A percentile compares a stretch with the other conserved stretches of the same genome.
Conservation (phyloP, 805 yeast genomes). For the Grigorovia humatica region DNA sequence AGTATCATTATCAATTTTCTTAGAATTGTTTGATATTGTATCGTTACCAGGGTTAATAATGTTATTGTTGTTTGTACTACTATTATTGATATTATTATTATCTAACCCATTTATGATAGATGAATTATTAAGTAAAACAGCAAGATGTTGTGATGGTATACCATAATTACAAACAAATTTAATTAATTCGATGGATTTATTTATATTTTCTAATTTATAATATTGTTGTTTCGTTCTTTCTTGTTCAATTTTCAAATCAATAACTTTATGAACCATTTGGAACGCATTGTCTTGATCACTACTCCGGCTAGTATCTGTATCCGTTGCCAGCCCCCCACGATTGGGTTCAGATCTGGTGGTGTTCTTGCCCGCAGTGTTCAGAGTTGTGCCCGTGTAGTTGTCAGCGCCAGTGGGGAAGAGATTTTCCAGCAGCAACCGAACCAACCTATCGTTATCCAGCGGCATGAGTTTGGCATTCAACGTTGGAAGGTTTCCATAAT, state of each 20-base stretch:
- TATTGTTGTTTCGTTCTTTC: conserved; percentile 77
- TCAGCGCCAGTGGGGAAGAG: not conserved
- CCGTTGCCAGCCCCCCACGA: too few relatives aligned
- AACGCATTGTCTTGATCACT: conserved; percentile 20
- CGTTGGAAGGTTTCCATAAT: not conserved
- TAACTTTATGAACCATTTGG: conserved; percentile 45
- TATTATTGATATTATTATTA: not conserved
- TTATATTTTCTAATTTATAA: conserved; percentile 53
- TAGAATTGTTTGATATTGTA: not conserved
- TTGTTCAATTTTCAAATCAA: conserved; percentile 55
- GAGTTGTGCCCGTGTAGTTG: not conserved
- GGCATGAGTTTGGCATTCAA: not conserved
- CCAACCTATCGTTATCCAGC: not conserved
- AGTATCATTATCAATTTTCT: not conserved
- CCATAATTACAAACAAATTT: conserved; percentile 49
- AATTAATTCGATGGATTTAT: conserved; percentile 50
- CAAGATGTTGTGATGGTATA: conserved; percentile 55
- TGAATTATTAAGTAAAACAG: conserved; percentile 37
- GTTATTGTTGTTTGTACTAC: not conserved
- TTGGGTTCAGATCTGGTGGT: not conserved
- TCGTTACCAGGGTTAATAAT: not conserved
- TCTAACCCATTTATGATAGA: not conserved
- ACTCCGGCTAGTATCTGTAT: too few relatives aligned
- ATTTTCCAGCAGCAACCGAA: not conserved
- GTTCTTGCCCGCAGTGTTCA: not conserved